phyloP scores from a whole-genome alignment of 1,284 basidiomycete species.

The Irpex sp. region DNA sequence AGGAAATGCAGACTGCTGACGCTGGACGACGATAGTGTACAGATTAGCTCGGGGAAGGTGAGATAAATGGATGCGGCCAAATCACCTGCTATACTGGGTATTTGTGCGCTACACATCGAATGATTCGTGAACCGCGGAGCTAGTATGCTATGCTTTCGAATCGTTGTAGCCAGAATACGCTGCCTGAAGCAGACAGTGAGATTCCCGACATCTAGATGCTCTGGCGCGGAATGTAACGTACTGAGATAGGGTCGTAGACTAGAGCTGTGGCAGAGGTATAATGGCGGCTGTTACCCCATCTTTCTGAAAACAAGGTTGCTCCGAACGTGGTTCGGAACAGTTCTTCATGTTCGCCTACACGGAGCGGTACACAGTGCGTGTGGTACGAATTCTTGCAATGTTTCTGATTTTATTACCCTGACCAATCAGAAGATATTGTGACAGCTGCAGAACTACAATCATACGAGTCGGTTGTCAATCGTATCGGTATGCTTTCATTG shows the following conservation, averaged over 20 bases:
- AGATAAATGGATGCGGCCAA: too few species aligned
- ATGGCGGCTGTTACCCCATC: not conserved
- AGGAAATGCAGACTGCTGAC: not conserved
- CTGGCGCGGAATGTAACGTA: not conserved
- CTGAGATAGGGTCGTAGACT: not conserved
- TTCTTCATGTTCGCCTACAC: not conserved
- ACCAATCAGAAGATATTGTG: slow-evolving; percentile 13
- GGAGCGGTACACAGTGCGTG: not conserved
- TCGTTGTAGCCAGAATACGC: too few species aligned
- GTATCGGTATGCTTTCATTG: slow-evolving; percentile 22
- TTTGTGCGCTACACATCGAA: not conserved
- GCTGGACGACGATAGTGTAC: too few species aligned
- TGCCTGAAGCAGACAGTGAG: not conserved
- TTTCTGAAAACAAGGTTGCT: not conserved
- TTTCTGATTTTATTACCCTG: not conserved
- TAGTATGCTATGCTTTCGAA: too few species aligned
- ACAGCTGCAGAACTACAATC: slow-evolving; percentile 15
- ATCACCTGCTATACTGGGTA: not conserved
- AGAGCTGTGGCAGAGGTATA: not conserved
- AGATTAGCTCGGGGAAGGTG: not conserved
- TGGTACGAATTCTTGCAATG: not conserved
- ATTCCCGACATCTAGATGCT: not conserved
- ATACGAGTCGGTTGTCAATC: slow-evolving; percentile 24
- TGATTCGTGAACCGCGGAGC: too few species aligned
- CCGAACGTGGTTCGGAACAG: not conserved